Base-by-base conservation (phyloP, 495 filamentous ascomycete genomes). In the Schizothecium vesticola region DNA sequence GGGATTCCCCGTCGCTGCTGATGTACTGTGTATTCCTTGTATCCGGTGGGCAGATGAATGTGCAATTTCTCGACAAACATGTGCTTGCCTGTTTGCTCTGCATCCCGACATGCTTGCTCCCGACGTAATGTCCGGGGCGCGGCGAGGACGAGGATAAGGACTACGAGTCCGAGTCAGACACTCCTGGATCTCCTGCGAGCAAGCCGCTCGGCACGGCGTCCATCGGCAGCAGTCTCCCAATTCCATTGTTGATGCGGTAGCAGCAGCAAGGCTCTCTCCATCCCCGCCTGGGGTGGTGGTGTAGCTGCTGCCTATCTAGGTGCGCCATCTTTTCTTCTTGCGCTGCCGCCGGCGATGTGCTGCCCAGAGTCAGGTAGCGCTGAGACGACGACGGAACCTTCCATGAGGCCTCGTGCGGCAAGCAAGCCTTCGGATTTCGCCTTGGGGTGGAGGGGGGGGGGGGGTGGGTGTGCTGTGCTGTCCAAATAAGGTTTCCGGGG, bases 401-500 rank as follows among this genome's bases (percentile, higher is more conserved):
- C 56, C 56, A 25, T 13, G 3, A 19, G n/a, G 8, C 21, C 21
- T 60, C 21, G 22, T 28, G 60, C 24, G 24, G 26, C 24, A 26
- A 29, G 56, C 22, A 61, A 31, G 33, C 31, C 11, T 13, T 55
- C n/a, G 11, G 12, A 56, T 33, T 55, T 21, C 57, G n/a, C 21
- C 22, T 67, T 67, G 3, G 31, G 8, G 33, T 12, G 33, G 33
- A n/a, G n/a, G n/a, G n/a, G n/a, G n/a, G n/a, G n/a, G n/a, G n/a
- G n/a, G n/a, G n/a, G n/a, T n/a, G 25, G 25, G 25, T 19, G 28
- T 11, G 7, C 29, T 11, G n/a, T 43, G 62, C 22, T 64, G 62
- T 64, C 62, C 36, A 64, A 64, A 64, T 64, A 64, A 64, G 62
- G 62, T 64, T 62, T 64, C 25, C 36, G 62, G 61, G 61, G 62